phyloP scores from a whole-genome alignment of 2,329 filamentous ascomycete genomes.

The Pleurostoma richardsiae region DNA sequence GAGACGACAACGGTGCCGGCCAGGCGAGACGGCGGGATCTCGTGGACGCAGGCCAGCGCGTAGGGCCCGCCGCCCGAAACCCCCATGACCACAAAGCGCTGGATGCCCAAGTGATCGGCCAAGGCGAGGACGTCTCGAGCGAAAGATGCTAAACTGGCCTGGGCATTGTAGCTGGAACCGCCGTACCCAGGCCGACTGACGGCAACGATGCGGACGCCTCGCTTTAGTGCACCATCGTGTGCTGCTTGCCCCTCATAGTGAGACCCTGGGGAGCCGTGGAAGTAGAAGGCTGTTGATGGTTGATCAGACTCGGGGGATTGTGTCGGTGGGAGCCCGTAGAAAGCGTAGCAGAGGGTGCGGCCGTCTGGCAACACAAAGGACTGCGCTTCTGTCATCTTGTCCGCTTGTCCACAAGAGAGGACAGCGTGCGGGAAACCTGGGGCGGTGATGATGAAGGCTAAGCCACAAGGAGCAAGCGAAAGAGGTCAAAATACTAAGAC shows the following conservation, averaged over 20 bases:
- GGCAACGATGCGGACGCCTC: constrained; percentile 18
- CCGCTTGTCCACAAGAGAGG: no score
- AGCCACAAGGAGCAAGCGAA: no score
- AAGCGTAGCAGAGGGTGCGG: constrained; percentile 19
- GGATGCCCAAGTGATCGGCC: constrained; percentile 13
- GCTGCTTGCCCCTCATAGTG: constrained; percentile 16
- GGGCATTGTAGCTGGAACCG: constrained; percentile 21
- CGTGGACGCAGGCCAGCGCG: constrained; percentile 14
- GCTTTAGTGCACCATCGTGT: constrained; percentile 7
- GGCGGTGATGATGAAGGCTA: no score
- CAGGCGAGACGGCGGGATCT: constrained; percentile 10
- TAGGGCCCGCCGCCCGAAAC: constrained; percentile 20
- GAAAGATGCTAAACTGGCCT: constrained; percentile 15
- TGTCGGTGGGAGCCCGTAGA: constrained; percentile 14
- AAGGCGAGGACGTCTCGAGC: constrained; percentile 15
- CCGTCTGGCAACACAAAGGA: constrained; percentile 15
- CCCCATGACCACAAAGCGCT: constrained; percentile 17
- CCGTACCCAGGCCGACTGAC: constrained; percentile 24
- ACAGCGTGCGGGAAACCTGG: no score
- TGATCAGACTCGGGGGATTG: constrained; percentile 5
- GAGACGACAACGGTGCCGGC: constrained; percentile 9
- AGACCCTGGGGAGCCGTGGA: constrained; percentile 23
- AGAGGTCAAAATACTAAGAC: no score
- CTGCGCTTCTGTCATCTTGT: neutral
- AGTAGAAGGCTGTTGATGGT: constrained; percentile 16